phyloP scores from a whole-genome alignment of 192 early-diverging fungal species.

The Gonapodya prolifera region DNA sequence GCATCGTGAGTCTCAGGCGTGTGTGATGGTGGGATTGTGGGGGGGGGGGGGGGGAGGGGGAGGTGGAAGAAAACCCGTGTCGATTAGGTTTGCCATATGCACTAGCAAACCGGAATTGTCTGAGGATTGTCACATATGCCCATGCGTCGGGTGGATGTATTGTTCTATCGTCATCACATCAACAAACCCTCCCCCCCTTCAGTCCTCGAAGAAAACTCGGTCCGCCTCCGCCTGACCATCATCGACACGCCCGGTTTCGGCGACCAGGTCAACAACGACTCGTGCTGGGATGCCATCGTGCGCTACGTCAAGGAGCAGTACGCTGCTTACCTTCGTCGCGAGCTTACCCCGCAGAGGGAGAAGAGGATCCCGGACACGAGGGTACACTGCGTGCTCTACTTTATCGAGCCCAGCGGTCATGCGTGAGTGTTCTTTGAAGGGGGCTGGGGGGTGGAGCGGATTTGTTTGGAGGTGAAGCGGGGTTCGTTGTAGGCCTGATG shows the following conservation, averaged over 20 bases:
- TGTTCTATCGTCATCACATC: background rate
- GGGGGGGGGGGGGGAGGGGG: too few species aligned
- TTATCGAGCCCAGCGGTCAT: conserved; percentile 91
- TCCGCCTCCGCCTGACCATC: conserved; percentile 85
- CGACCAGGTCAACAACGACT: conserved; percentile 96
- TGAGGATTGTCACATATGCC: background rate
- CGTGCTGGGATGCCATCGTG: conserved; percentile 96
- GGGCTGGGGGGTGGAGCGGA: too few species aligned
- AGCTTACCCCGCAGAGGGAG: conserved; percentile 77
- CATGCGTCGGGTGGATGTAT: background rate
- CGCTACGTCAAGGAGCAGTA: conserved; percentile 99
- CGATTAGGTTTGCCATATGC: too few species aligned
- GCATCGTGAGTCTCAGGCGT: conserved; percentile 52
- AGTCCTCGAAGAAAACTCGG: conserved; percentile 91
- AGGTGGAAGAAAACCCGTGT: too few species aligned
- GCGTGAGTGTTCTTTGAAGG: conserved; percentile 50
- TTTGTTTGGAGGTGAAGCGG: too few species aligned
- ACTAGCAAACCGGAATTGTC: background rate
- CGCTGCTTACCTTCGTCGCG: conserved; percentile 84
- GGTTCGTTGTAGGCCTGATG: too few species aligned
- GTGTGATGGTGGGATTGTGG: too few species aligned
- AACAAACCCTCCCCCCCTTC: background rate
- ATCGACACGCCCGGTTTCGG: too few species aligned
- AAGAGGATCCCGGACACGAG: conserved; percentile 85
- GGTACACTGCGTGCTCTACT: conserved; percentile 92